A percentile compares a stretch with the other conserved stretches of the same genome.
Conservation (phyloP, 768 basidiomycete species). For the Mycena indigotica region DNA sequence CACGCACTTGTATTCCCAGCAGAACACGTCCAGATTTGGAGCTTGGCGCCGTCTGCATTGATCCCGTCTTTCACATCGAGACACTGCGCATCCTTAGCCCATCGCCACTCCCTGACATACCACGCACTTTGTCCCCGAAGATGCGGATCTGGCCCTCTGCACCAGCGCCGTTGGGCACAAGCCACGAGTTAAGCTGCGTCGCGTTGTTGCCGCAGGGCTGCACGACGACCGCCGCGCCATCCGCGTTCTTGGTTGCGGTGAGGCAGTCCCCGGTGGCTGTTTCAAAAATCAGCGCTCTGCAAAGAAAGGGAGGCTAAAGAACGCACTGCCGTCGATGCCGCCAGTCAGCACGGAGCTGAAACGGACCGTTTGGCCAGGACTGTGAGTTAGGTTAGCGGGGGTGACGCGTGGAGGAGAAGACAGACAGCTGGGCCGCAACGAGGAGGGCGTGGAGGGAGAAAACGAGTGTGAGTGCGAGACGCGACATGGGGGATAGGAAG, state of each 20-base stretch:
- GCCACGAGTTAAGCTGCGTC: neutral
- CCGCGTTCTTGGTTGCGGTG: neutral
- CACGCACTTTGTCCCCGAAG: constrained; percentile 20
- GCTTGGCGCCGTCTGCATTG: constrained; percentile 26
- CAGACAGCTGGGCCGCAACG: neutral
- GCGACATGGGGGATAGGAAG: too few species aligned
- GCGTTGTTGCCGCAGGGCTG: constrained; percentile 1
- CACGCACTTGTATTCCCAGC: constrained; percentile 13
- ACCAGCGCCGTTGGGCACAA: constrained; percentile 6
- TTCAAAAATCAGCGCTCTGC: too few species aligned
- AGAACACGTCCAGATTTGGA: constrained; percentile 30
- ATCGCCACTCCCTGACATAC: neutral
- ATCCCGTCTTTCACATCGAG: constrained; percentile 26
- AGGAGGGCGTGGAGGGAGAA: too few species aligned
- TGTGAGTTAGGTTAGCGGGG: neutral
- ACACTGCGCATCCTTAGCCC: neutral
- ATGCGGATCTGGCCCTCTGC: constrained; percentile 13
- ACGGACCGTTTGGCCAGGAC: neutral
- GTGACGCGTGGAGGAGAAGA: neutral
- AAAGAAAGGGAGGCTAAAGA: too few species aligned
- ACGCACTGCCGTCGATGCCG: neutral
- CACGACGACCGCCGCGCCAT: constrained; percentile 8
- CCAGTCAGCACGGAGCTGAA: neutral
- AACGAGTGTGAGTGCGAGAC: too few species aligned
- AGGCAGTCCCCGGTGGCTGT: too few species aligned